Percentiles rank a stretch among this genome's conserved stretches.
Evolutionary conservation across 2,329 filamentous ascomycete species (phyloP).

Genomic region (Rutstroemia sp.): DNA sequence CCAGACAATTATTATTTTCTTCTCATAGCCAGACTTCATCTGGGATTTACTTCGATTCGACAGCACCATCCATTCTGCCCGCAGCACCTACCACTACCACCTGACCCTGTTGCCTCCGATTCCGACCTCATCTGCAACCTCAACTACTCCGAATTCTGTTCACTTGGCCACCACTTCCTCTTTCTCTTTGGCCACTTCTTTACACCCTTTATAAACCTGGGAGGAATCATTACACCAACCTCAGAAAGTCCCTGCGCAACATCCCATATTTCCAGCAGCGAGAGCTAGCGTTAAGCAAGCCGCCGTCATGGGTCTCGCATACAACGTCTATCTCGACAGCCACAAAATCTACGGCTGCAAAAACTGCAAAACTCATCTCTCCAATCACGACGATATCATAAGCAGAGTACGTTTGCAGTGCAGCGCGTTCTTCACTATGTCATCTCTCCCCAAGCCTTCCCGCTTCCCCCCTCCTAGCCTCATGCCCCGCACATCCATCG

Average conservation of each 20-base stretch:
- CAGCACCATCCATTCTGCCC: no score
- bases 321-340: constrained; percentile 85
- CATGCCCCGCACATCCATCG: background rate
- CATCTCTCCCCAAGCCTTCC: background rate
- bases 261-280: no score
- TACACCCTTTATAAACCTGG: background rate
- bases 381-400: constrained; percentile 93
- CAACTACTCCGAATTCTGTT: background rate
- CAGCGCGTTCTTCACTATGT: background rate
- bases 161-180: background rate
- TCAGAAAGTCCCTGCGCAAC: no score
- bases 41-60: no score
- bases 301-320: constrained; percentile 69
- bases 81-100: background rate
- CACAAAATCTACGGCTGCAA: constrained; percentile 89
- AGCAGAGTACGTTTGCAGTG: constrained; percentile 59
- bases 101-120: background rate
- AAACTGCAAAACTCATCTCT: constrained; percentile 89
- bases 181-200: background rate
- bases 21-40: no score
- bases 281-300: background rate
- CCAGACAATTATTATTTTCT: no score
- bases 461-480: background rate
- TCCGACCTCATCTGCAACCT: background rate
- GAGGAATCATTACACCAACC: no score